A percentile compares a stretch with the other conserved stretches of the same genome.
Conservation (phyloP, 106 monocot species). For the Phalaenopsis aphrodite region DNA sequence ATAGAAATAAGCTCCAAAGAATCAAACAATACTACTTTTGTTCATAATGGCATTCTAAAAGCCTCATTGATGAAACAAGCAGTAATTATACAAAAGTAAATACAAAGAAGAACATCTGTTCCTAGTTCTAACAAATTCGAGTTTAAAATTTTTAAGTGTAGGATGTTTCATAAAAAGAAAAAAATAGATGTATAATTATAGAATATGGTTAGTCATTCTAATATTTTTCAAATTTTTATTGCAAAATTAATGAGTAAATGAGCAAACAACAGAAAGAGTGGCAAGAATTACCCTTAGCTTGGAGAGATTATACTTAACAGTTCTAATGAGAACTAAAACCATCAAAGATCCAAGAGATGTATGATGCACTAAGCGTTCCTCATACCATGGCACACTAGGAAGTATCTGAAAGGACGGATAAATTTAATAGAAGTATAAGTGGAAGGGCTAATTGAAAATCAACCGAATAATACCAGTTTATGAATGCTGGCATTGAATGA, state of each 20-base stretch:
- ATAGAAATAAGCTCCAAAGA: not conserved
- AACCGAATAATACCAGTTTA: constrained; percentile 55
- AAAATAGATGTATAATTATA: not conserved
- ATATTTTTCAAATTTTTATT: not conserved
- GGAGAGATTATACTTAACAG: constrained; percentile 89
- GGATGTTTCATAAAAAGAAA: not conserved
- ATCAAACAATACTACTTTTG: not conserved
- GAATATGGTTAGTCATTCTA: not conserved
- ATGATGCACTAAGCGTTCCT: constrained; percentile 82
- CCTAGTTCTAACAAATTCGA: not conserved
- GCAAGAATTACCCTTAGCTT: constrained; percentile 56
- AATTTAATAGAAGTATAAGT: not conserved
- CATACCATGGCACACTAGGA: constrained; percentile 84
- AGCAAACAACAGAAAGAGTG: not conserved
- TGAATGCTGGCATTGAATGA: constrained; percentile 98
- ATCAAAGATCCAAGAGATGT: constrained; percentile 94
- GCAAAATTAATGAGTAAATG: not conserved
- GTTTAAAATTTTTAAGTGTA: not conserved
- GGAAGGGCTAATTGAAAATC: not conserved
- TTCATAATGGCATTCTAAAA: not conserved
- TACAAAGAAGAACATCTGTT: not conserved
- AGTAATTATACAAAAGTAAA: not conserved
- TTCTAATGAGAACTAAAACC: constrained; percentile 90
- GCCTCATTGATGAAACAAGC: not conserved
- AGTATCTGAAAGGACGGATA: constrained; percentile 39